Base-by-base conservation (phyloP, 2,329 filamentous ascomycete species). In the Talaromyces sp. region DNA sequence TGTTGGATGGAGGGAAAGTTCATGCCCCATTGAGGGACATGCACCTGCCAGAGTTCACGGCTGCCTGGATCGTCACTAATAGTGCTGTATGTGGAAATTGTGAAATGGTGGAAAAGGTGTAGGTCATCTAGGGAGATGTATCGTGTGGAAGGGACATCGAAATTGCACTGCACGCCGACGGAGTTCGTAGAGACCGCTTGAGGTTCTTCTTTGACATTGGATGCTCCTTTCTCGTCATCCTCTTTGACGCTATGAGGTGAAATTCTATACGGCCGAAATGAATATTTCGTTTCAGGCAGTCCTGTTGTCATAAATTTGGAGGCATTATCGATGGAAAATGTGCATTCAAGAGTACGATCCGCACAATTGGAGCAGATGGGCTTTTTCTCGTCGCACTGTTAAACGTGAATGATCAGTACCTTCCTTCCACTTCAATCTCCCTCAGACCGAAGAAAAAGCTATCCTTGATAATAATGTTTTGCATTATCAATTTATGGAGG, bases 1-100 rank as follows among this genome's bases (percentile, higher is more conserved):
- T 77, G 74, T 4, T 74, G 62, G 13, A 78, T 72, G 0, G 75
- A 76, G 1, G 71, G 74, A 11, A 73, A 76, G 0, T 68, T 53
- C 10, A 77, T 67, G 0, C 72, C 70, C 73, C 74, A 77, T 65
- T 70, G 68, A 0, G 72, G 70, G n/a, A 77, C n/a, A 19, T 76
- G 72, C 11, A 68, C 63, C 29, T 72, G 68, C 75, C 75, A 73
- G 15, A 80, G 25, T 4, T 69, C 45, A 29, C 73, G 40, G 65
- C 10, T n/a, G 5, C 19, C 19, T 15, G 22, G 10, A n/a, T 47
- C 51, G 36, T 61, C 63, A 25, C 36, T n/a, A 2, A 65, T 34
- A 6, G 58, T 65, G 4, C 25, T 25, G 31, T 56, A 65, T 10
- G 63, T 65, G 3, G 47, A 54, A 27, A 58, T 15, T 6, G 25